phyloP scores from a whole-genome alignment of 208 protist genomes.

The Trichomonas vaginalis region DNA sequence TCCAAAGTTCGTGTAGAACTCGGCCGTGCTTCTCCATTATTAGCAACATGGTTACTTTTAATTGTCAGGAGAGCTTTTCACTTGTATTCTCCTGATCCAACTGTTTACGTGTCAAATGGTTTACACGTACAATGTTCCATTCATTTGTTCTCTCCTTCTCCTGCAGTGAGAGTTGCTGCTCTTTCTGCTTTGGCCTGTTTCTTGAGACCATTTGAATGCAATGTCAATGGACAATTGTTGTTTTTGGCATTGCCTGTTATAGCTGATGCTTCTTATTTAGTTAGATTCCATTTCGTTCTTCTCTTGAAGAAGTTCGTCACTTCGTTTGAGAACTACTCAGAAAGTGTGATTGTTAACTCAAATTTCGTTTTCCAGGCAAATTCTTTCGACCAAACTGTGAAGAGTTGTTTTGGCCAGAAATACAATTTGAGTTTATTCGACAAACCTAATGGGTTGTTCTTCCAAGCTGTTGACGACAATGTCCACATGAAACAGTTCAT shows the following conservation, averaged over 20 bases:
- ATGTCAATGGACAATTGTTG: neutral
- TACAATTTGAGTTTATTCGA: neutral
- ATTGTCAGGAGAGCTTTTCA: neutral
- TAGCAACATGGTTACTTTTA: neutral
- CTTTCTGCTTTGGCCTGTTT: neutral
- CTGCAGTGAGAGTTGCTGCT: neutral
- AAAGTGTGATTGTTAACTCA: neutral
- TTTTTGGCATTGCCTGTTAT: neutral
- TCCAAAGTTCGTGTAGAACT: neutral
- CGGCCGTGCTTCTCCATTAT: neutral
- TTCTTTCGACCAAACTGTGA: neutral
- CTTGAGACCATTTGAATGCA: neutral
- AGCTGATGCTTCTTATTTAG: neutral
- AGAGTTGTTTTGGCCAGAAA: neutral
- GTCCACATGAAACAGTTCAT: neutral
- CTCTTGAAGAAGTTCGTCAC: neutral
- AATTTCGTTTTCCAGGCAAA: neutral
- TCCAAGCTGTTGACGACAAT: neutral
- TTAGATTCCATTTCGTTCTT: neutral
- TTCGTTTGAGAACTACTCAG: neutral
- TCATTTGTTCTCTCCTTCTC: neutral
- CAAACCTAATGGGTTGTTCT: neutral
- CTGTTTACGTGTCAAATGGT: neutral
- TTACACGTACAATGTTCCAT: neutral
- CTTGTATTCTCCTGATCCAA: neutral